Conservation (phyloP, 371 early-diverging fungal genomes). For the Mortierella sp. region DNA sequence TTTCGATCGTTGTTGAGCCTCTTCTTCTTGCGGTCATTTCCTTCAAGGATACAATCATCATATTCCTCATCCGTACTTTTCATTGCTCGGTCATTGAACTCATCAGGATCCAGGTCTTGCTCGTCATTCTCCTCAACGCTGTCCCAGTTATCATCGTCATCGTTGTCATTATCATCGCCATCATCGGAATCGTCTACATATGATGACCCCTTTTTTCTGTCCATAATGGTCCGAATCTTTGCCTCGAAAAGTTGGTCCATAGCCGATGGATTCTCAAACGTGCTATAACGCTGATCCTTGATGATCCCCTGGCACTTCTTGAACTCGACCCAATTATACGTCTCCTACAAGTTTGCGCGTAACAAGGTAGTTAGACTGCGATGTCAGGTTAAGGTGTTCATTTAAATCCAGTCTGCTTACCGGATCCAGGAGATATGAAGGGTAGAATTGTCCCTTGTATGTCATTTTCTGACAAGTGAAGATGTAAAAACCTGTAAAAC, state of each 20-base stretch:
- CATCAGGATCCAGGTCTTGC: constrained; percentile 58
- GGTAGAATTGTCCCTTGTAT: constrained; percentile 90
- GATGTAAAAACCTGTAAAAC: constrained; percentile 82
- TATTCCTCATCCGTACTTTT: constrained; percentile 22
- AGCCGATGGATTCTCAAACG: constrained; percentile 24
- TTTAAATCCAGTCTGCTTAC: constrained; percentile 31
- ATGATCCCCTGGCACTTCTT: constrained; percentile 42
- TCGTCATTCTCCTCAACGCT: constrained; percentile 61
- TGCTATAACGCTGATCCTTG: constrained; percentile 29
- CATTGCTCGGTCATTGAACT: constrained; percentile 58
- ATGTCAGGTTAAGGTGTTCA: no score
- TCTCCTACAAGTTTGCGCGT: constrained; percentile 25
- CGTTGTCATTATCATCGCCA: constrained; percentile 28
- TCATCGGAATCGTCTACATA: constrained; percentile 5
- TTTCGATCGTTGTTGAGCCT: constrained; percentile 3
- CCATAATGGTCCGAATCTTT: constrained; percentile 21
- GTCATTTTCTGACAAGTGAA: constrained; percentile 92
- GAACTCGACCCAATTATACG: constrained; percentile 49
- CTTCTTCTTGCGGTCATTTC: constrained; percentile 14
- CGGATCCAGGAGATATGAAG: constrained; percentile 84
- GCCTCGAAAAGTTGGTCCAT: constrained; percentile 43
- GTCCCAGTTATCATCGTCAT: constrained; percentile 47
- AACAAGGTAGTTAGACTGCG: no score
- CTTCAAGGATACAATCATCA: background rate
- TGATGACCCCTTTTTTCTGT: constrained; percentile 12